phyloP scores from a whole-genome alignment of 768 basidiomycete genomes.

The Saitozyma podzolica region DNA sequence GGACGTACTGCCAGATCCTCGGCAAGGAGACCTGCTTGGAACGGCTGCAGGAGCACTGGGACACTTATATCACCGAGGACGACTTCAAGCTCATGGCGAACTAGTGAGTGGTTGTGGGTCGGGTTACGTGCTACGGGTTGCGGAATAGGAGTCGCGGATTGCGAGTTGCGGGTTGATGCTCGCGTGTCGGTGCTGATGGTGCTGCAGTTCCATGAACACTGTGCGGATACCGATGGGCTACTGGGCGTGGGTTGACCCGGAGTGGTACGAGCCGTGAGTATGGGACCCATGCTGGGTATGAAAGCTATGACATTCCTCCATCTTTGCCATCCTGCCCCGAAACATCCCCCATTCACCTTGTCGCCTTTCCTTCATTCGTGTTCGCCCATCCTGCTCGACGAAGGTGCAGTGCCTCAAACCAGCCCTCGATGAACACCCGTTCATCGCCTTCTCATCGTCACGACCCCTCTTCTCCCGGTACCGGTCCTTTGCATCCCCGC shows the following conservation, averaged over 20 bases:
- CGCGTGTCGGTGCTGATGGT: not conserved
- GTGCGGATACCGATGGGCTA: slow-evolving; percentile 46
- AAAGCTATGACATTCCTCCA: no score
- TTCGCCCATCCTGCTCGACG: no score
- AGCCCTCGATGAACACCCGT: no score
- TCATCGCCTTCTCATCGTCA: not conserved
- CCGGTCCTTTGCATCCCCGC: not conserved
- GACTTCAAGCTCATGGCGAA: slow-evolving; percentile 39
- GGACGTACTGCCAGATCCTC: slow-evolving; percentile 32
- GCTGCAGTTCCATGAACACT: slow-evolving; percentile 28
- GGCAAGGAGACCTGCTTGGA: slow-evolving; percentile 29
- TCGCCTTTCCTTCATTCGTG: no score
- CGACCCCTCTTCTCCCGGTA: not conserved
- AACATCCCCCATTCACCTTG: no score
- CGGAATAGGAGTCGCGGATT: not conserved
- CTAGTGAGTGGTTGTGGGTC: slow-evolving; percentile 12
- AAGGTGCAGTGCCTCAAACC: no score
- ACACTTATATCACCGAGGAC: slow-evolving; percentile 42
- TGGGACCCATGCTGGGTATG: no score
- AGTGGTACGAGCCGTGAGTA: slow-evolving; percentile 34
- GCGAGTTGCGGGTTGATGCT: no score
- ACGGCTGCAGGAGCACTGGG: slow-evolving; percentile 39
- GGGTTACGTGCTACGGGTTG: not conserved
- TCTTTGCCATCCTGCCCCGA: no score
- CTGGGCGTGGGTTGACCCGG: slow-evolving; percentile 36